phyloP scores from a whole-genome alignment of 768 basidiomycete species.

The Favolaschia claudopus region DNA sequence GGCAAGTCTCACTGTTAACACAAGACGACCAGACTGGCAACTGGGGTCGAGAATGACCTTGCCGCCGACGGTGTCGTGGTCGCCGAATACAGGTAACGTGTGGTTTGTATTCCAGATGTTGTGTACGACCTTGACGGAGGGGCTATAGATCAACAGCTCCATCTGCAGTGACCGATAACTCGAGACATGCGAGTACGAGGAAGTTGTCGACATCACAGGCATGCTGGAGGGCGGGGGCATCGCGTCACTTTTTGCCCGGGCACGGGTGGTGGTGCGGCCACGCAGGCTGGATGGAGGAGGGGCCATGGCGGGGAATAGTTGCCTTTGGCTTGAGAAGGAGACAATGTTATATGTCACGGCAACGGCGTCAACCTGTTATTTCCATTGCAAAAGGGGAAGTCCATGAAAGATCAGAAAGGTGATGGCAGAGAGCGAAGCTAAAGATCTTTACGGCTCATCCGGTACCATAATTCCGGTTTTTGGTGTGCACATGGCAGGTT shows the following conservation, averaged over 20 bases:
- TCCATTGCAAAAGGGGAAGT: slow-evolving; percentile 12
- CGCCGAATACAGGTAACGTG: slow-evolving; percentile 63
- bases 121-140: slow-evolving; percentile 60
- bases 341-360: slow-evolving; percentile 6
- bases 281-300: slow-evolving; percentile 21
- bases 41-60: slow-evolving; percentile 63
- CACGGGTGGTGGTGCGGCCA: slow-evolving; percentile 11
- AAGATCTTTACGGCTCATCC: neutral
- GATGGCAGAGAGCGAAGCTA: slow-evolving; percentile 1
- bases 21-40: slow-evolving; percentile 63
- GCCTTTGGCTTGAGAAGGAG: slow-evolving; percentile 3
- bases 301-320: slow-evolving; percentile 8
- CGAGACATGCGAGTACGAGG: slow-evolving; percentile 53
- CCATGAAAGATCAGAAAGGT: slow-evolving; percentile 9
- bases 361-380: slow-evolving; percentile 3
- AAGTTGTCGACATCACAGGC: slow-evolving; percentile 35
- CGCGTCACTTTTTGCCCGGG: slow-evolving; percentile 23
- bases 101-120: slow-evolving; percentile 35
- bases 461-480: slow-evolving; percentile 20
- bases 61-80: slow-evolving; percentile 67
- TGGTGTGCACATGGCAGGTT: slow-evolving; percentile 12
- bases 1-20: slow-evolving; percentile 55
- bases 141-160: slow-evolving; percentile 68
- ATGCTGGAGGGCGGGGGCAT: slow-evolving; percentile 43
- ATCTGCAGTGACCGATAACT: slow-evolving; percentile 64